These are phyloP conservation scores for Coniferiporia weirii DNA, from an alignment of 1,284 basidiomycete species.

Conservation along the genomic window DNA sequence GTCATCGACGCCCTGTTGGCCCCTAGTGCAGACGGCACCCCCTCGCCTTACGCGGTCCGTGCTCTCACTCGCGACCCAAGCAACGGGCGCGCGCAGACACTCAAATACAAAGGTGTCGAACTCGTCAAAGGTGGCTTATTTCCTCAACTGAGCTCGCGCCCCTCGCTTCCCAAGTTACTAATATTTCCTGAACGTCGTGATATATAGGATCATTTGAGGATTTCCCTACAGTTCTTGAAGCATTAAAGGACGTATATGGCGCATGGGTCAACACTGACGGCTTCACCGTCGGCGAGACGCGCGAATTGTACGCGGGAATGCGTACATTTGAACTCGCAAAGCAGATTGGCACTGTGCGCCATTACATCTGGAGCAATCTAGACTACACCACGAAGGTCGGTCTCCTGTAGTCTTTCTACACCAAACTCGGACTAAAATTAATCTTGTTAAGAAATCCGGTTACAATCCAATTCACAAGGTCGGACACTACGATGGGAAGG, in stretches of 20 bases:
- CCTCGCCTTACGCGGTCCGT: conserved; percentile 42
- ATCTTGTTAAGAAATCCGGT: conserved; percentile 18
- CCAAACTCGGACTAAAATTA: background rate
- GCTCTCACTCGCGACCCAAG: conserved; percentile 41
- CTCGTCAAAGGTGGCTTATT: conserved; percentile 36
- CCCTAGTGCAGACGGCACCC: conserved; percentile 32
- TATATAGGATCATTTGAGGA: conserved; percentile 33
- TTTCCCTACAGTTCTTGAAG: conserved; percentile 27
- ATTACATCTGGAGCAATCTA: conserved; percentile 44
- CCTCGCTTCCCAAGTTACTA: conserved; percentile 2
- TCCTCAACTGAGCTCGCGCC: background rate
- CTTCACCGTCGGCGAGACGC: conserved; percentile 40
- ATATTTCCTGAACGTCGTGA: background rate
- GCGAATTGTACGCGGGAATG: conserved; percentile 38
- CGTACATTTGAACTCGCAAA: conserved; percentile 45
- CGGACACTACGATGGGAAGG: conserved; percentile 41
- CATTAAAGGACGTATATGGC: conserved; percentile 39
- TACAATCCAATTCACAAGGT: conserved; percentile 27
- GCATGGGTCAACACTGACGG: conserved; percentile 43
- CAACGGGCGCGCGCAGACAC: conserved; percentile 32
- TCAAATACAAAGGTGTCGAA: conserved; percentile 38
- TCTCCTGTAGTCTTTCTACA: background rate
- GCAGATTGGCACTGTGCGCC: conserved; percentile 32
- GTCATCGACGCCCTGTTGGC: conserved; percentile 40
- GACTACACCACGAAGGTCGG: conserved; percentile 40